Base-by-base conservation (phyloP, 2,329 filamentous ascomycete genomes). In the Sclerotinia subarctica region DNA sequence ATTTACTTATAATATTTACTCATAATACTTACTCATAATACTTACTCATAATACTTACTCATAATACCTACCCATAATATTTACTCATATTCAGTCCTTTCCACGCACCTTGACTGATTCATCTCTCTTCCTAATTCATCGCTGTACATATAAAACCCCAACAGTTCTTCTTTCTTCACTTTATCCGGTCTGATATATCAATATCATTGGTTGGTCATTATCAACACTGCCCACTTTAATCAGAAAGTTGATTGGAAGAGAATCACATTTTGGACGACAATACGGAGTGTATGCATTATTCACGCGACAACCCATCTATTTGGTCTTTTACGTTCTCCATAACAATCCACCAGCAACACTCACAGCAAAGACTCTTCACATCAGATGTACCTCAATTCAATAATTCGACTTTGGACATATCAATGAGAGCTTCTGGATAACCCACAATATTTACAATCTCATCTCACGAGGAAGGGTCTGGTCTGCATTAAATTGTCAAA, bases 161-260 rank as follows among this genome's bases (percentile, higher is more conserved):
- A 35, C 19, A 32, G 19, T 10, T 5, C 32, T 26, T 13, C 47
- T 5, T 10, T 5, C 32, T 26, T 13, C 47, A 26, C 3, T 7
- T n/a, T n/a, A 32, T 32, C 51, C 51, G 5, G 32, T 2, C 29
- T 54, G 29, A 21, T 54, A 11, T 17, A 11, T 35, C 52, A 46
- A 47, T n/a, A 10, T 47, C 19, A 46, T 60, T 60, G 57, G 42
- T 32, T 60, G 32, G 6, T 3, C 8, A 21, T 24, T 32, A 49
- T 24, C 7, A 26, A 13, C 58, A 35, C 15, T 26, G 29, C 47
- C 59, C 46, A 51, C 46, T 26, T 21, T 51, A 26, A 24, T 21
- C 59, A 38, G 13, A 44, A 6, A 21, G 51, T 51, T 62, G 58
- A 62, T 62, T 62, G 59, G 58, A 62, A 38, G 44, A 24, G 44